Percentiles rank a stretch among this genome's conserved stretches.
phyloP scores from a whole-genome alignment of 2,329 filamentous ascomycete genomes.

The Talaromyces islandicus region DNA sequence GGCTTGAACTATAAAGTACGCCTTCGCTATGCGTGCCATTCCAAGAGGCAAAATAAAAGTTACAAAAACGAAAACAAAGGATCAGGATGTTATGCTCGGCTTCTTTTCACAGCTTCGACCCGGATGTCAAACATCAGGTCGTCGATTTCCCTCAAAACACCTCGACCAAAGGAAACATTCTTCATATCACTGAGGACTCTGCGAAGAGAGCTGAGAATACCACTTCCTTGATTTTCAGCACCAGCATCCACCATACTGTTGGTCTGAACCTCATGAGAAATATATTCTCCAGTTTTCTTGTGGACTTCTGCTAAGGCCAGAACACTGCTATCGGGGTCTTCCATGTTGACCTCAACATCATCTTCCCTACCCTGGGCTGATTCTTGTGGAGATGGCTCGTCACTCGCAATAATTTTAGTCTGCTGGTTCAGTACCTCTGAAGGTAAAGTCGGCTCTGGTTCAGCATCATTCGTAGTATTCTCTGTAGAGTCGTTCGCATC shows the following conservation, averaged over 20 bases:
- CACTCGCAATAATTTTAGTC: background rate
- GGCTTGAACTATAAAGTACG: background rate
- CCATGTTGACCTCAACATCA: background rate
- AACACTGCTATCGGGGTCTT: background rate
- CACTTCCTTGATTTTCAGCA: background rate
- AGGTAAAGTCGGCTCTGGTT: background rate
- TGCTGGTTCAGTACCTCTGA: background rate
- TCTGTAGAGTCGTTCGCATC: background rate
- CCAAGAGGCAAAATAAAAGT: background rate
- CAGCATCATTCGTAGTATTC: background rate
- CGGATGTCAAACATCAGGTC: constrained; percentile 75
- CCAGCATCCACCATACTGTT: constrained; percentile 10
- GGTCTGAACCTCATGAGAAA: constrained; percentile 12
- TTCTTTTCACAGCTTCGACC: constrained; percentile 58
- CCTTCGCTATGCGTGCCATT: constrained; percentile 9
- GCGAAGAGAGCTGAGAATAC: constrained; percentile 50
- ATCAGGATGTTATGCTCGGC: constrained; percentile 6
- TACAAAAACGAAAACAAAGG: background rate
- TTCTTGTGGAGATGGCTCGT: background rate
- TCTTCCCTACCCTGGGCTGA: background rate
- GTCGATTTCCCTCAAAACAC: constrained; percentile 66
- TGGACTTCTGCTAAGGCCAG: background rate
- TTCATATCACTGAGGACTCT: constrained; percentile 56
- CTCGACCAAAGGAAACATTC: constrained; percentile 53
- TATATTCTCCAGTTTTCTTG: background rate